phyloP scores from a whole-genome alignment of 306 rosid species.

The Glycine tomentella region DNA sequence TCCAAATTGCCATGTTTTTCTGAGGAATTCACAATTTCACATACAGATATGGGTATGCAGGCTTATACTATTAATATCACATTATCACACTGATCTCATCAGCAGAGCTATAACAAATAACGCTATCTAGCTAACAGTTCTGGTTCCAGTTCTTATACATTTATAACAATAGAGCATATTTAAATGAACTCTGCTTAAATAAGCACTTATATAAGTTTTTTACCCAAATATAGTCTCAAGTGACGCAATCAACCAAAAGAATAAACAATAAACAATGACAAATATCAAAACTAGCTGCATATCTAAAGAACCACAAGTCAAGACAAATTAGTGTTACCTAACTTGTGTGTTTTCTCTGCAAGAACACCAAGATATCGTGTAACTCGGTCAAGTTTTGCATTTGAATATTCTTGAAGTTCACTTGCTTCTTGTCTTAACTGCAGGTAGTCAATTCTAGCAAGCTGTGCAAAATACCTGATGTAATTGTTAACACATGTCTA shows the following conservation, averaged over 20 bases:
- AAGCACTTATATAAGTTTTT: conserved; percentile 9
- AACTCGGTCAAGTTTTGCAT: conserved; percentile 89
- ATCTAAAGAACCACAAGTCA: conserved; percentile 24
- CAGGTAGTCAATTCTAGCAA: conserved; percentile 85
- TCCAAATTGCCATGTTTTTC: neutral
- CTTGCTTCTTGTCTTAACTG: conserved; percentile 88
- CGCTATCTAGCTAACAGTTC: neutral
- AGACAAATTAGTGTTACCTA: conserved; percentile 62
- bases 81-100: neutral
- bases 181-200: neutral
- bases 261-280: conserved; percentile 1
- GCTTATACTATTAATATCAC: neutral
- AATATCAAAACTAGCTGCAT: neutral
- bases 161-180: neutral
- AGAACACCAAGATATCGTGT: conserved; percentile 95
- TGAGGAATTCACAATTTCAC: neutral
- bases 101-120: neutral
- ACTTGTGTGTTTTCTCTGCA: conserved; percentile 82
- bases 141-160: neutral
- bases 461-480: conserved; percentile 64
- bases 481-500: conserved; percentile 38
- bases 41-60: neutral
- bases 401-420: conserved; percentile 90
- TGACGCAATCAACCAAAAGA: conserved; percentile 36
- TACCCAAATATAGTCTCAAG: neutral